Evolutionary conservation across 2,329 filamentous ascomycete species (phyloP).

Genomic region (Paramyrothecium sp.): DNA sequence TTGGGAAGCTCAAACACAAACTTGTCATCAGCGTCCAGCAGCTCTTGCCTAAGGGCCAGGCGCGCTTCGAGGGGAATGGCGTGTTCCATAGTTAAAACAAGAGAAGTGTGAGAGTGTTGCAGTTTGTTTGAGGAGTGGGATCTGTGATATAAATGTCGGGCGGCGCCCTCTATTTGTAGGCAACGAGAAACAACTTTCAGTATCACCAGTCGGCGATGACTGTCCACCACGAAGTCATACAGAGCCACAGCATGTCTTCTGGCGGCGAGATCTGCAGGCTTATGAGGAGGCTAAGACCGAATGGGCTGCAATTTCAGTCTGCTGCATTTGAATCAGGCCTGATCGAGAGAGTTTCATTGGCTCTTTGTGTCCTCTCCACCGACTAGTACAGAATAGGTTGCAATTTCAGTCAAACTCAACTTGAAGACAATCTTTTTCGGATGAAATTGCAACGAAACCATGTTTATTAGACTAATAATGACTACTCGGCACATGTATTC

Average conservation of each 20-base stretch:
- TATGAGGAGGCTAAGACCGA: background rate
- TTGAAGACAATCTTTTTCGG: background rate
- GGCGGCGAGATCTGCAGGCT: background rate
- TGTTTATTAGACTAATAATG: too few species aligned
- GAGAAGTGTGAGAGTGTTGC: background rate
- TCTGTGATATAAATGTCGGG: too few species aligned
- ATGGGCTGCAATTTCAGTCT: background rate
- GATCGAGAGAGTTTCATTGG: background rate
- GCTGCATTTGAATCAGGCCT: background rate
- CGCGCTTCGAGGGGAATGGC: background rate
- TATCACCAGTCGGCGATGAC: background rate
- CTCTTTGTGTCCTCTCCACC: background rate
- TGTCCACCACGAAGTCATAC: background rate
- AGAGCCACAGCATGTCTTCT: background rate
- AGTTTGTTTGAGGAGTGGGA: too few species aligned
- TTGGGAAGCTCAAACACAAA: constrained; percentile 67
- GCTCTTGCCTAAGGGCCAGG: background rate
- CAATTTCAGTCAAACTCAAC: background rate
- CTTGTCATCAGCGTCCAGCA: background rate
- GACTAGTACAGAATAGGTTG: background rate
- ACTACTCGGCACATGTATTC: too few species aligned
- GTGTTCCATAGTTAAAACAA: background rate
- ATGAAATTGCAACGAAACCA: too few species aligned
- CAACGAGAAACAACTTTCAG: background rate
- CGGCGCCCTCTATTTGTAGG: background rate